These are phyloP conservation scores for Polytrichum commune DNA, from an alignment of 225 moss, liverwort and hornwort species.

Conservation along the genomic window DNA sequence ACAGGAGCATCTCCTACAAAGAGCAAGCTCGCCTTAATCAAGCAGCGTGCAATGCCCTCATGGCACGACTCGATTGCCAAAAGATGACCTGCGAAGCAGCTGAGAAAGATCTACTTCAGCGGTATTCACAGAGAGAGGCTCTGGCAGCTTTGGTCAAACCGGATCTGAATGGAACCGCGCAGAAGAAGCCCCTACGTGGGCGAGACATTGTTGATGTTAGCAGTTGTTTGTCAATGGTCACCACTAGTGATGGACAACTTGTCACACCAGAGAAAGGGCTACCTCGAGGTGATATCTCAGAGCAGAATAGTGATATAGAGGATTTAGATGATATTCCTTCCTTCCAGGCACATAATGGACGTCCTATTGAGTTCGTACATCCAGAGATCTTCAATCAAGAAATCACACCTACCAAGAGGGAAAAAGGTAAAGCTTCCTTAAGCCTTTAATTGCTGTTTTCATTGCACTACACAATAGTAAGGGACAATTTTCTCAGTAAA, in stretches of 20 bases:
- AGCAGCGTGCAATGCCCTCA: conserved; percentile 69
- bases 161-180: conserved; percentile 20
- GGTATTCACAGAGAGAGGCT: conserved; percentile 58
- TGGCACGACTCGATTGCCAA: conserved; percentile 71
- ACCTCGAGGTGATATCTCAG: conserved; percentile 35
- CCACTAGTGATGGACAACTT: conserved; percentile 46
- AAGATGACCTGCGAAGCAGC: conserved; percentile 67
- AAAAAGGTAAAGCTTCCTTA: conserved; percentile 32
- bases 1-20: conserved; percentile 66
- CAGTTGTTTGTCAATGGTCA: conserved; percentile 55
- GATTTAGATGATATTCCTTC: conserved; percentile 23
- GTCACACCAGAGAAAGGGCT: conserved; percentile 55
- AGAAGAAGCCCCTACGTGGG: conserved; percentile 32
- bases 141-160: conserved; percentile 43
- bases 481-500: too few relatives aligned
- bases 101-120: conserved; percentile 68
- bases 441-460: too few relatives aligned
- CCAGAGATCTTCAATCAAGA: conserved; percentile 16
- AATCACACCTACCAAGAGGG: conserved; percentile 16
- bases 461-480: too few relatives aligned
- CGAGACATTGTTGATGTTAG: conserved; percentile 60
- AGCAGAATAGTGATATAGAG: conserved; percentile 42
- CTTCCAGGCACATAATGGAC: conserved; percentile 28
- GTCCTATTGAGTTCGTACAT: conserved; percentile 18
- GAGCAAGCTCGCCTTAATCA: conserved; percentile 75